Conservation (phyloP, 495 filamentous ascomycete genomes). For the Trichoderma gamsii region DNA sequence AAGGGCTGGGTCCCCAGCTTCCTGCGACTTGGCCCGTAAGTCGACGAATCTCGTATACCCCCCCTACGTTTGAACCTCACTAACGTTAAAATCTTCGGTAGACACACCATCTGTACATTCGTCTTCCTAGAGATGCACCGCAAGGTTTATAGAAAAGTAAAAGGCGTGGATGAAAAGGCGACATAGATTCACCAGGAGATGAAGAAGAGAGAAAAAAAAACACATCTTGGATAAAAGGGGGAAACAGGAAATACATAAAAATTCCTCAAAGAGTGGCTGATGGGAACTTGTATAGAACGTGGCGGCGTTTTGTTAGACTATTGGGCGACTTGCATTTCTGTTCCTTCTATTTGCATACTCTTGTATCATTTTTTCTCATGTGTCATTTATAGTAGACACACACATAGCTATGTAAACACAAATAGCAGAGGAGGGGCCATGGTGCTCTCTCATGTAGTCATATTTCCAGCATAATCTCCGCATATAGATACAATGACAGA, state of each 20-base stretch:
- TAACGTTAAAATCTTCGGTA: constrained; percentile 11
- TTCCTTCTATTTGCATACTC: not conserved
- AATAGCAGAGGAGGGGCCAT: too few species aligned
- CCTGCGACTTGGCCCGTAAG: constrained; percentile 69
- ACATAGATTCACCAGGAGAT: not conserved
- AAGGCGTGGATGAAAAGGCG: constrained; percentile 36
- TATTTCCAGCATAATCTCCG: not conserved
- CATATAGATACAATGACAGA: not conserved
- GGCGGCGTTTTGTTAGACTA: not conserved
- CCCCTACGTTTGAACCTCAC: not conserved
- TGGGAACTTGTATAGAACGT: not conserved
- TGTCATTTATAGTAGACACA: too few species aligned
- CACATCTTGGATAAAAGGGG: not conserved
- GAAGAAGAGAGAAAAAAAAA: not conserved
- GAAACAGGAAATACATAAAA: not conserved
- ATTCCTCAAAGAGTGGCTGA: not conserved
- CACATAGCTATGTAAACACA: too few species aligned
- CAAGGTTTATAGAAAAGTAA: constrained; percentile 53
- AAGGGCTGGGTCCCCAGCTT: constrained; percentile 98
- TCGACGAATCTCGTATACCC: constrained; percentile 15
- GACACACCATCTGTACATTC: constrained; percentile 91
- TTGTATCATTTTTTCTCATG: not conserved
- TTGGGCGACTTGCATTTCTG: not conserved
- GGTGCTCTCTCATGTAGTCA: too few species aligned
- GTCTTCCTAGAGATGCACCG: constrained; percentile 91